Percentiles rank a stretch among this genome's conserved stretches.
Evolutionary conservation across 345 rosid species (phyloP).

Genomic region (Noccaea bulbosa): DNA sequence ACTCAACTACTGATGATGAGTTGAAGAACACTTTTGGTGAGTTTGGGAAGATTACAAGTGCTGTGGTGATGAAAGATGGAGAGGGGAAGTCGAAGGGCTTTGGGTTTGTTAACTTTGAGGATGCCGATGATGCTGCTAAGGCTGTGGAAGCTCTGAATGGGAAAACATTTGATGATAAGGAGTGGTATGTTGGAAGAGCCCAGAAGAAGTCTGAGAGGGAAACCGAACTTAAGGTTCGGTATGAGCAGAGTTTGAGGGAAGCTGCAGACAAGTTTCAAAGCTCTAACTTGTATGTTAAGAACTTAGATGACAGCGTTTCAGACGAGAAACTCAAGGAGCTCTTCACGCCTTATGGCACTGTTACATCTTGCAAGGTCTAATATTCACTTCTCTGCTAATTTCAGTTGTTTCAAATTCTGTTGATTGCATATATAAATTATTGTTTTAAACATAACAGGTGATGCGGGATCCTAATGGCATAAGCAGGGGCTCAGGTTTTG

Average conservation of each 20-base stretch:
- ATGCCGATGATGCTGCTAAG: slow-evolving; percentile 81
- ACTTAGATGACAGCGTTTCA: slow-evolving; percentile 75
- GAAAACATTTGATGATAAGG: slow-evolving; percentile 72
- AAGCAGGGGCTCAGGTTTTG: slow-evolving; percentile 83
- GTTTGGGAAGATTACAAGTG: slow-evolving; percentile 82
- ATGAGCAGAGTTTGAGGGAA: slow-evolving; percentile 84
- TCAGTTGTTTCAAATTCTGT: slow-evolving; percentile 1
- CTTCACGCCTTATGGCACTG: slow-evolving; percentile 73
- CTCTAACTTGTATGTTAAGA: slow-evolving; percentile 84
- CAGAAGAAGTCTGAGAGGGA: slow-evolving; percentile 91
- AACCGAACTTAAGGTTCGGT: slow-evolving; percentile 60
- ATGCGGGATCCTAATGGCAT: slow-evolving; percentile 82
- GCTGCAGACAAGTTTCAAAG: slow-evolving; percentile 86
- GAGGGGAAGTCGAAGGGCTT: slow-evolving; percentile 87
- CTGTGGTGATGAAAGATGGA: slow-evolving; percentile 80
- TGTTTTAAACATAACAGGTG: slow-evolving; percentile 51
- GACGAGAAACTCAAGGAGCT: slow-evolving; percentile 92
- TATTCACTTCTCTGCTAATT: background rate
- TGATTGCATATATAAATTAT: background rate
- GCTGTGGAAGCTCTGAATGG: slow-evolving; percentile 92
- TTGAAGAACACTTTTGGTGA: slow-evolving; percentile 71
- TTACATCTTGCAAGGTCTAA: slow-evolving; percentile 87
- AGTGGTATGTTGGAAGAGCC: slow-evolving; percentile 95
- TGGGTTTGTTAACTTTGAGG: slow-evolving; percentile 95
- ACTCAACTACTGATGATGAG: slow-evolving; percentile 74